Evolutionary conservation across 441 rosid genomes (phyloP), one percentile per base, ranked within the genome.

Genomic region (Gossypium schwendimanii): DNA sequence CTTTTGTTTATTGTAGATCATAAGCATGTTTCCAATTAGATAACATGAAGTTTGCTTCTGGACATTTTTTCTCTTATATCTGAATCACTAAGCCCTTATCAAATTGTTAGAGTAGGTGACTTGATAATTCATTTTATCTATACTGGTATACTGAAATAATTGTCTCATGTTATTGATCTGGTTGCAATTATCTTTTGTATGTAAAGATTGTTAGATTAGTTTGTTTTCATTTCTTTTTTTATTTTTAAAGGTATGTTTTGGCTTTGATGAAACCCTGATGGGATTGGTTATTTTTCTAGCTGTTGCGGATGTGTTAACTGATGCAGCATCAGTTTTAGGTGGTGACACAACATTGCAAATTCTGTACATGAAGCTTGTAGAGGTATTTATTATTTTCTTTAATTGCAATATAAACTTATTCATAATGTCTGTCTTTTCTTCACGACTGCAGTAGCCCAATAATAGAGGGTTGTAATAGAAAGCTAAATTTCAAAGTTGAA

Each of bases 281-380:
- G 74, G 80, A 69, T 77, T 72, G 84, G 66, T 83, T 74, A 60
- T 80, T 77, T 41, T 86, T 71, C 71, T 85, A 96, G 99, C 98
- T 84, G 97, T 93, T 78, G 98, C 97, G 86, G 99, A 96, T 76
- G 97, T 92, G 74, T 81, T 96, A 84, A 87, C 80, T 24, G 98
- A 96, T 77, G 97, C 97, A 45, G 99, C 99, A 12, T 85, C 88
- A 77, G 95, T 93, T 78, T 83, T 96, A 81, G 94, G 97, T 68
- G 99, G 99, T 78, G 99, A 91, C 76, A 82, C 88, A 26, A 90
- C 89, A 14, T 84, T 96, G 74, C 89, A 83, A 84, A 93, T 96
- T 87, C 96, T 96, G 45, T 90, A 86, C 59, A 64, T 86, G 86
- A 93, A 91, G 85, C 97, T 96, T 80, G 84, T 84, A 68, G 98